These are phyloP conservation scores for Forsythia viridissima DNA, from an alignment of 257 asterid species.

Conservation along the genomic window DNA sequence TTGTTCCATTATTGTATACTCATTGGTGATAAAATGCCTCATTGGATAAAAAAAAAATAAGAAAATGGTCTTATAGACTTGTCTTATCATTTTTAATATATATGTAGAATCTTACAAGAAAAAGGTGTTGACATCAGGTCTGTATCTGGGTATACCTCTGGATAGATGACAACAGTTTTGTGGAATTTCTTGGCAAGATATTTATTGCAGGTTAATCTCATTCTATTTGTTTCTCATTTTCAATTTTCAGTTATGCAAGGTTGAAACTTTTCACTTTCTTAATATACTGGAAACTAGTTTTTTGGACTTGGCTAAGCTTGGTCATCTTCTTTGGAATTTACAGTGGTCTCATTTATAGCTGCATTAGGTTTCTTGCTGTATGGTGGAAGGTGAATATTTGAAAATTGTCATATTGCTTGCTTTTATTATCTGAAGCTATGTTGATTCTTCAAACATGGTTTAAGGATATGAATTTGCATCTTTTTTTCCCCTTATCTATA, in stretches of 20 bases:
- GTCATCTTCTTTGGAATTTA: constrained; percentile 38
- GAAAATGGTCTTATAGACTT: background rate
- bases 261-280: constrained; percentile 16
- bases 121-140: constrained; percentile 44
- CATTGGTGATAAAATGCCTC: background rate
- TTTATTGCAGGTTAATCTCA: constrained; percentile 53
- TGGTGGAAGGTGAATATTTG: constrained; percentile 82
- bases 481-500: background rate
- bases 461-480: constrained; percentile 5
- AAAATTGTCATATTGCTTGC: constrained; percentile 6
- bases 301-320: constrained; percentile 25
- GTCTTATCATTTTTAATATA: background rate
- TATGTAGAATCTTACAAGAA: constrained; percentile 20
- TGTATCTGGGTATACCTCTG: constrained; percentile 81
- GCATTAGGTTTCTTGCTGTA: constrained; percentile 90
- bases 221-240: constrained; percentile 13
- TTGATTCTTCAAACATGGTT: constrained; percentile 4
- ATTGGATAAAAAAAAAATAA: background rate
- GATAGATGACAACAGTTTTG: constrained; percentile 52
- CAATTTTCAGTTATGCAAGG: background rate
- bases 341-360: constrained; percentile 86
- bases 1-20: background rate
- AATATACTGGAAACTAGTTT: background rate
- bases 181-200: constrained; percentile 71
- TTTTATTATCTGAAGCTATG: constrained; percentile 14